Evolutionary conservation across 140 eudicot species (phyloP).

Genomic region (Anethum foeniculum): DNA sequence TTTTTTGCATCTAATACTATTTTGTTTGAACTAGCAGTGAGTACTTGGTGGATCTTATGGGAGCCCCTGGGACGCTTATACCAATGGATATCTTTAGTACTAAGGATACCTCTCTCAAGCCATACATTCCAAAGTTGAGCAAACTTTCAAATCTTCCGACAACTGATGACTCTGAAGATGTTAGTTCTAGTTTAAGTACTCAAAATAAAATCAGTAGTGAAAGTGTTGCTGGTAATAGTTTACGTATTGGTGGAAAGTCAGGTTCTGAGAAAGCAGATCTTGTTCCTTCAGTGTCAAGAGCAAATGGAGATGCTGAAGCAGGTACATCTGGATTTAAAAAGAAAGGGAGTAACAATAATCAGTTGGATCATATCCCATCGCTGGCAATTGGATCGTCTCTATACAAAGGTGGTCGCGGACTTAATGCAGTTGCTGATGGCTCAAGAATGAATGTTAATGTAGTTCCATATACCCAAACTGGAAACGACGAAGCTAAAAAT

Average conservation of each 20-base stretch:
- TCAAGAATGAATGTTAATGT: constrained; percentile 76
- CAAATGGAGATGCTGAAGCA: constrained; percentile 35
- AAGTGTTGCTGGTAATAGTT: constrained; percentile 20
- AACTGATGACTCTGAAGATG: constrained; percentile 25
- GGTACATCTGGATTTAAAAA: constrained; percentile 40
- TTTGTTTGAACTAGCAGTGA: constrained; percentile 51
- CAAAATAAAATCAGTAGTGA: constrained; percentile 21
- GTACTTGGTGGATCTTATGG: constrained; percentile 97
- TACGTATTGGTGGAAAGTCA: constrained; percentile 19
- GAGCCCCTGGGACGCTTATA: constrained; percentile 93
- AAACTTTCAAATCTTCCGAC: constrained; percentile 38
- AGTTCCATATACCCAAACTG: constrained; percentile 64
- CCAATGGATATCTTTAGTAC: constrained; percentile 69
- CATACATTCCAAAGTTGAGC: constrained; percentile 47
- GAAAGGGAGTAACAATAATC: constrained; percentile 34
- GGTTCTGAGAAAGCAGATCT: constrained; percentile 31
- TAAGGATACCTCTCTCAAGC: constrained; percentile 53
- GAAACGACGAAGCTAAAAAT: constrained; percentile 59
- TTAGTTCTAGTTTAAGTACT: constrained; percentile 21
- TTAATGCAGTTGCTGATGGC: constrained; percentile 73
- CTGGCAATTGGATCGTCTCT: constrained; percentile 74
- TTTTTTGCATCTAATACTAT: constrained; percentile 25
- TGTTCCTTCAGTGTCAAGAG: constrained; percentile 28
- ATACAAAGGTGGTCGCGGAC: constrained; percentile 84
- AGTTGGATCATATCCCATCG: constrained; percentile 57